Conservation (phyloP, 2,329 filamentous ascomycete species). For the Pseudogymnoascus sp. region DNA sequence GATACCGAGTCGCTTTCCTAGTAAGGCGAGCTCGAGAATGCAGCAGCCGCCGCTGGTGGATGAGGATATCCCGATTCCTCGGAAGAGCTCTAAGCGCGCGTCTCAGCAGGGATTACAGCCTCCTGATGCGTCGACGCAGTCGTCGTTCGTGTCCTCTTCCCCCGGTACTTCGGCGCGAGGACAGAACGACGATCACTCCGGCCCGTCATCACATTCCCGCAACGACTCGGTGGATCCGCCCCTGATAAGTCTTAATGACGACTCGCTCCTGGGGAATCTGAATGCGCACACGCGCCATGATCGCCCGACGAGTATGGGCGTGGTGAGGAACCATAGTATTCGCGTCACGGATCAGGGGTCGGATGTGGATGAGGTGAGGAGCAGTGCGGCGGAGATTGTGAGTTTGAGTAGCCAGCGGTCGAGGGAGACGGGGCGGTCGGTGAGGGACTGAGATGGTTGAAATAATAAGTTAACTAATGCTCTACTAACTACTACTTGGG, state of each 20-base stretch:
- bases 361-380: background rate
- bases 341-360: slow-evolving; percentile 18
- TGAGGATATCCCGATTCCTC: slow-evolving; percentile 83
- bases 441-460: background rate
- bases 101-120: slow-evolving; percentile 18
- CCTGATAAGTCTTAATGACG: background rate
- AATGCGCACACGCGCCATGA: slow-evolving; percentile 32
- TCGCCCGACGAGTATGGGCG: slow-evolving; percentile 45
- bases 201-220: background rate
- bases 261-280: background rate
- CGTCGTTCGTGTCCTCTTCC: background rate
- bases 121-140: background rate
- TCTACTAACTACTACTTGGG: background rate
- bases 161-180: background rate
- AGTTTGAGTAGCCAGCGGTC: background rate
- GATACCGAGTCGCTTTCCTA: slow-evolving; percentile 53
- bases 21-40: slow-evolving; percentile 41
- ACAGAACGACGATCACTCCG: background rate
- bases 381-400: slow-evolving; percentile 3
- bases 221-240: background rate
- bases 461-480: background rate
- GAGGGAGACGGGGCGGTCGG: background rate
- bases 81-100: slow-evolving; percentile 61
- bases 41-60: slow-evolving; percentile 54
- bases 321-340: slow-evolving; percentile 49